These are phyloP conservation scores for Mycena haematopus DNA, from an alignment of 768 basidiomycete genomes.

Conservation along the genomic window DNA sequence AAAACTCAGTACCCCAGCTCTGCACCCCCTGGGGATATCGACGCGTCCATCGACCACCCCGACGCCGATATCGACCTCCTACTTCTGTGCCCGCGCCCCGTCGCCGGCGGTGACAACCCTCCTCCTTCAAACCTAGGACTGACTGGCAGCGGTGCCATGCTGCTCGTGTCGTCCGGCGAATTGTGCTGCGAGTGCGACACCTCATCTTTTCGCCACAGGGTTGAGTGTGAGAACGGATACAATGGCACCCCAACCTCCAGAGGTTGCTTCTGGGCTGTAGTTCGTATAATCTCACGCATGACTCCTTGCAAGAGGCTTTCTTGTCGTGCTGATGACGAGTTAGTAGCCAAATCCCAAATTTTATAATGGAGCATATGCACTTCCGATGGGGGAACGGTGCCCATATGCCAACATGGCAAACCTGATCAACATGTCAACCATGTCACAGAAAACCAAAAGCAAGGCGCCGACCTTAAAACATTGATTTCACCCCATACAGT, in stretches of 20 bases:
- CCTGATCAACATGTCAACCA: conserved; percentile 43
- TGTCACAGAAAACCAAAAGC: not conserved
- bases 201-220: conserved; percentile 62
- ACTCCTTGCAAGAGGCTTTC: conserved; percentile 82
- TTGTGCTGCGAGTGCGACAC: conserved; percentile 40
- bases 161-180: conserved; percentile 33
- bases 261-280: conserved; percentile 82
- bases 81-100: not conserved
- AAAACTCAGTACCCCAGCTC: not conserved
- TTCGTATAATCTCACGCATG: conserved; percentile 84
- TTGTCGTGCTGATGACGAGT: conserved; percentile 66
- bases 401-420: conserved; percentile 88
- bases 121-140: conserved; percentile 24
- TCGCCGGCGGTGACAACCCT: conserved; percentile 19
- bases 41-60: conserved; percentile 28
- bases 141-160: conserved; percentile 24
- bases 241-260: conserved; percentile 81
- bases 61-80: conserved; percentile 19
- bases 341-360: conserved; percentile 20
- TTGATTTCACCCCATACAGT: conserved; percentile 91
- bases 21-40: conserved; percentile 10
- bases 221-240: conserved; percentile 79
- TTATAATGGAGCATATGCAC: conserved; percentile 50
- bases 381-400: conserved; percentile 77
- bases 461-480: conserved; percentile 63